These are phyloP conservation scores for Leccinum brunneo-olivaceum DNA, from an alignment of 1,284 basidiomycete genomes.

Conservation along the genomic window DNA sequence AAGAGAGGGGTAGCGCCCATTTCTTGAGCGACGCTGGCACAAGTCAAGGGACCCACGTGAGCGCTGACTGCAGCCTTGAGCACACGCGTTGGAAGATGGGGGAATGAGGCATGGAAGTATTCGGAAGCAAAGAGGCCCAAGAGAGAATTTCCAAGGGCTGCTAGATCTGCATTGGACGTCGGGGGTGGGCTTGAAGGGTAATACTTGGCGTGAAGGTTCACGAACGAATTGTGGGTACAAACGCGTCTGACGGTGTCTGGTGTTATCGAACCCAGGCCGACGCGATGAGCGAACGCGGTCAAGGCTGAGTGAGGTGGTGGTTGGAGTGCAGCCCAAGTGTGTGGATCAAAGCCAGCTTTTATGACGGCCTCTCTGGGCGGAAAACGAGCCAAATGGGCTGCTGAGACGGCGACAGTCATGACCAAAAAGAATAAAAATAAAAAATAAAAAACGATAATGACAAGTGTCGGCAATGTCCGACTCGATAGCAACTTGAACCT, in stretches of 20 bases:
- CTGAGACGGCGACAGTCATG: constrained; percentile 49
- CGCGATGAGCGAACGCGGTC: constrained; percentile 67
- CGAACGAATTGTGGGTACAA: constrained; percentile 78
- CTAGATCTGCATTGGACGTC: constrained; percentile 72
- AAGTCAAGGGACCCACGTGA: constrained; percentile 82
- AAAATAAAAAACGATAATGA: not conserved
- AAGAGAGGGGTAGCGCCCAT: constrained; percentile 67
- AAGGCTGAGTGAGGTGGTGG: constrained; percentile 69
- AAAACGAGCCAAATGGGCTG: constrained; percentile 47
- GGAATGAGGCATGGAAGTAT: constrained; percentile 77
- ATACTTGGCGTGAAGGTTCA: constrained; percentile 48
- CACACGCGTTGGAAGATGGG: constrained; percentile 86
- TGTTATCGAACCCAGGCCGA: constrained; percentile 56
- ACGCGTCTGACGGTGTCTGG: constrained; percentile 58
- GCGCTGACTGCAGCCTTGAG: constrained; percentile 87
- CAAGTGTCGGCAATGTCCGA: constrained; percentile 27
- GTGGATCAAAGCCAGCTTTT: constrained; percentile 46
- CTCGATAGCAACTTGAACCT: constrained; percentile 28
- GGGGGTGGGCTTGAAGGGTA: constrained; percentile 48
- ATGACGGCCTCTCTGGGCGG: constrained; percentile 58
- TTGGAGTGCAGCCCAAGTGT: constrained; percentile 65
- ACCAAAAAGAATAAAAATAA: constrained; percentile 28
- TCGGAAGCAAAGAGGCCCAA: constrained; percentile 90
- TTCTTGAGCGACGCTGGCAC: constrained; percentile 78
- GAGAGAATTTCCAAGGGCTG: constrained; percentile 81